phyloP scores from a whole-genome alignment of 768 basidiomycete genomes.

The Heimioporus sp. region DNA sequence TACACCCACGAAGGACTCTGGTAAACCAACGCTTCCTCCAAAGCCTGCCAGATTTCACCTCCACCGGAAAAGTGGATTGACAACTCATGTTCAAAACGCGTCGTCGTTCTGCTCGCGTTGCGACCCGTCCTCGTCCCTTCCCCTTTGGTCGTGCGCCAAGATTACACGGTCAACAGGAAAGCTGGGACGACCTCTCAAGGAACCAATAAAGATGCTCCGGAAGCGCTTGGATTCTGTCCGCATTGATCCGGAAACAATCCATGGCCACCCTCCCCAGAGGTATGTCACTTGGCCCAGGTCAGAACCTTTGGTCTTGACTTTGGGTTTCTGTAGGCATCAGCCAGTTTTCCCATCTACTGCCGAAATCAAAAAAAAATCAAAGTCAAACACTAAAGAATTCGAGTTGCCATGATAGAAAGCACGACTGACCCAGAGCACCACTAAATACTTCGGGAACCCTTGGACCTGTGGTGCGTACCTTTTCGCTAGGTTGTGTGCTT shows the following conservation, averaged over 20 bases:
- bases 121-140: slow-evolving; percentile 2
- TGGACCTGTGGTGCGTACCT: slow-evolving; percentile 3
- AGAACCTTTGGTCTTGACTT: background rate
- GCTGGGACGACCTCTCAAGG: background rate
- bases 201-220: slow-evolving; percentile 6
- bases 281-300: background rate
- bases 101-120: slow-evolving; percentile 1
- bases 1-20: background rate
- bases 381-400: background rate
- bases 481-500: background rate
- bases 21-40: slow-evolving; percentile 6
- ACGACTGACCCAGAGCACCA: too few species aligned
- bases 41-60: background rate
- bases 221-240: slow-evolving; percentile 3
- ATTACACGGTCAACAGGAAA: slow-evolving; percentile 13
- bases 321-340: background rate
- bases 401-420: background rate
- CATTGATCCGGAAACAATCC: slow-evolving; percentile 6
- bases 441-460: background rate
- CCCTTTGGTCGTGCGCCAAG: slow-evolving; percentile 16
- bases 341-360: background rate
- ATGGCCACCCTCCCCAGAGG: background rate
- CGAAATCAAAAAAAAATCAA: background rate
- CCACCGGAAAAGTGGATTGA: background rate
- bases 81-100: background rate